These are phyloP conservation scores for Urtica urens DNA, from an alignment of 306 rosid genomes.

Conservation along the genomic window DNA sequence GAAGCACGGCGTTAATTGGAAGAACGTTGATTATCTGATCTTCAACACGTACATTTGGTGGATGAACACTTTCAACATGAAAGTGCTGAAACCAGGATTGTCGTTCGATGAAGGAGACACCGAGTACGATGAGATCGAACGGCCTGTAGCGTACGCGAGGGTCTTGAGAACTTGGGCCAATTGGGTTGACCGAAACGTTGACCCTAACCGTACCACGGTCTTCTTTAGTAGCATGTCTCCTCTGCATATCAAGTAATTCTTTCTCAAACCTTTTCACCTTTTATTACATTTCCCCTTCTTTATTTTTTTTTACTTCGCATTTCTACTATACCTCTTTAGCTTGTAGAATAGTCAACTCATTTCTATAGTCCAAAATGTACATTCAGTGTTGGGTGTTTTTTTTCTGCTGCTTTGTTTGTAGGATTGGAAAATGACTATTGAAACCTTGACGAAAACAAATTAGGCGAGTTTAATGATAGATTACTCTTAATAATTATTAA, in stretches of 20 bases:
- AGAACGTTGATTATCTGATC: conserved; percentile 59
- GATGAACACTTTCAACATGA: conserved; percentile 80
- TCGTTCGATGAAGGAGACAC: conserved; percentile 67
- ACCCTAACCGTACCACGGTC: conserved; percentile 66
- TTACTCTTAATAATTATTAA: background rate
- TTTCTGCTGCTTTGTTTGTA: too few relatives aligned
- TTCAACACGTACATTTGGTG: conserved; percentile 98
- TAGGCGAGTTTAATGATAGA: too few relatives aligned
- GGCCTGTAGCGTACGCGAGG: conserved; percentile 55
- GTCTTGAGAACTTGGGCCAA: conserved; percentile 72
- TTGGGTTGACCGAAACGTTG: conserved; percentile 65
- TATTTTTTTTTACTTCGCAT: background rate
- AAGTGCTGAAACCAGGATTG: conserved; percentile 81
- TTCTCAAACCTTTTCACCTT: too few relatives aligned
- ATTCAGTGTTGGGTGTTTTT: too few relatives aligned
- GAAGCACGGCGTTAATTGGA: conserved; percentile 77
- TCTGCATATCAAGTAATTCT: conserved; percentile 77
- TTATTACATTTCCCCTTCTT: too few relatives aligned
- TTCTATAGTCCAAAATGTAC: too few relatives aligned
- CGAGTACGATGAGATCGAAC: conserved; percentile 59
- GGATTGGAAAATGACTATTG: too few relatives aligned
- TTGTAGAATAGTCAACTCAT: background rate
- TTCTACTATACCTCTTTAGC: background rate
- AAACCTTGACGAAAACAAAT: too few relatives aligned
- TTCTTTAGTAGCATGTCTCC: conserved; percentile 91